Percentiles rank a stretch among this genome's conserved stretches.
Evolutionary conservation across 208 protist genomes (phyloP).

Genomic region (Trypanosoma boissoni): DNA sequence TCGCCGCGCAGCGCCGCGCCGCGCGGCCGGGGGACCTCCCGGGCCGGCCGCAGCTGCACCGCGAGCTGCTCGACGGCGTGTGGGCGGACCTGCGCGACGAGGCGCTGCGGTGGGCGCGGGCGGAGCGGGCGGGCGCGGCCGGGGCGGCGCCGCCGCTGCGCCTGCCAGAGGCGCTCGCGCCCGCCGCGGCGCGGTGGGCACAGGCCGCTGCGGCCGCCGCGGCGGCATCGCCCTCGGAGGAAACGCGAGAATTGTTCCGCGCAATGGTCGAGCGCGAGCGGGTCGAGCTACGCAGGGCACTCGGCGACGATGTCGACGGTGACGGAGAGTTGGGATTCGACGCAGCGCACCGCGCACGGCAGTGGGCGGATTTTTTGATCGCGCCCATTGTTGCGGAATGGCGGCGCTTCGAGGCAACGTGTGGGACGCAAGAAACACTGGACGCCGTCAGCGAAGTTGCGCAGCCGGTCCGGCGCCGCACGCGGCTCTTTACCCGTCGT

Average conservation of each 20-base stretch:
- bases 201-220: slow-evolving; percentile 68
- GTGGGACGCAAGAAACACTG: slow-evolving; percentile 41
- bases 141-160: slow-evolving; percentile 31
- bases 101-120: slow-evolving; percentile 60
- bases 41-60: slow-evolving; percentile 38
- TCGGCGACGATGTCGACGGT: slow-evolving; percentile 32
- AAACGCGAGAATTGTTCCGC: slow-evolving; percentile 48
- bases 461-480: slow-evolving; percentile 54
- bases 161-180: slow-evolving; percentile 43
- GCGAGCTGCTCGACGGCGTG: slow-evolving; percentile 57
- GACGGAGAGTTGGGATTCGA: slow-evolving; percentile 36
- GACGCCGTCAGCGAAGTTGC: slow-evolving; percentile 41
- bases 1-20: slow-evolving; percentile 49
- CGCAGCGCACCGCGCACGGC: slow-evolving; percentile 37
- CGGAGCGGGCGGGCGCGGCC: slow-evolving; percentile 2
- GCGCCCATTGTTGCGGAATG: slow-evolving; percentile 61
- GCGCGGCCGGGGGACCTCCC: slow-evolving; percentile 22
- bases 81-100: slow-evolving; percentile 76
- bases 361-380: slow-evolving; percentile 66
- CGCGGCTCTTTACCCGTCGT: slow-evolving; percentile 51
- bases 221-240: slow-evolving; percentile 11
- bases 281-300: slow-evolving; percentile 26
- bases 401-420: slow-evolving; percentile 65
- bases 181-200: slow-evolving; percentile 57
- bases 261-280: slow-evolving; percentile 57